These are phyloP conservation scores for Piromyces sp. DNA, from an alignment of 192 early-diverging fungal genomes.

Conservation along the genomic window DNA sequence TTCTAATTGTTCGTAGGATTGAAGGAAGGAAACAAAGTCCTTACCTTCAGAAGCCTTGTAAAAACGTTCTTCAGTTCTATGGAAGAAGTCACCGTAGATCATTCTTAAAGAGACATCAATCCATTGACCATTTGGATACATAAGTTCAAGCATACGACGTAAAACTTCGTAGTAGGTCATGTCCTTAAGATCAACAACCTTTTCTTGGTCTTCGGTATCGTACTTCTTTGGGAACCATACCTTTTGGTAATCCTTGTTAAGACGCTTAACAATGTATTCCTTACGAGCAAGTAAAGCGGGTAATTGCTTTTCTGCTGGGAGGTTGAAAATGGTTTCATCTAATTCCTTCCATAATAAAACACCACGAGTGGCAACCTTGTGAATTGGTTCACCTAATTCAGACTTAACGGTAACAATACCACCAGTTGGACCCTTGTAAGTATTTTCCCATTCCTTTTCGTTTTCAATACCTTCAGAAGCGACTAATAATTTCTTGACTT, in stretches of 20 bases:
- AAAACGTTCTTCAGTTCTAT: conserved; percentile 80
- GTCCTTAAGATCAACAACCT: conserved; percentile 59
- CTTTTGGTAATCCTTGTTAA: conserved; percentile 82
- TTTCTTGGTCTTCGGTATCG: conserved; percentile 25
- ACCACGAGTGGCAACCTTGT: conserved; percentile 76
- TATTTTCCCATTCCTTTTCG: conserved; percentile 62
- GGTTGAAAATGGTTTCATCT: conserved; percentile 56
- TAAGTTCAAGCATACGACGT: conserved; percentile 58
- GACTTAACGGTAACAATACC: conserved; percentile 74
- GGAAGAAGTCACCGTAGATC: conserved; percentile 59
- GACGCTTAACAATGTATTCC: conserved; percentile 67
- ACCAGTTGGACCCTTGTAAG: conserved; percentile 55
- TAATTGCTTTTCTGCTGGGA: conserved; percentile 66
- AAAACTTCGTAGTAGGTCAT: conserved; percentile 89
- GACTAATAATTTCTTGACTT: conserved; percentile 76
- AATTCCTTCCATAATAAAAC: conserved; percentile 62
- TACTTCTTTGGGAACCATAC: conserved; percentile 83
- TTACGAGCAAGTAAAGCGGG: conserved; percentile 55
- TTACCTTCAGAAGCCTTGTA: conserved; percentile 16
- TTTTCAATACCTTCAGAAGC: conserved; percentile 63
- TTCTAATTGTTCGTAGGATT: conserved; percentile 39
- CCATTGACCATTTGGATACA: conserved; percentile 69
- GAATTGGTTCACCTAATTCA: conserved; percentile 84
- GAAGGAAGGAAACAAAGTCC: conserved; percentile 29
- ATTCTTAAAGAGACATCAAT: conserved; percentile 52